Percentiles rank a stretch among this genome's conserved stretches.
Evolutionary conservation across 768 basidiomycete genomes (phyloP).

Genomic region (Gymnopilus dilepis): DNA sequence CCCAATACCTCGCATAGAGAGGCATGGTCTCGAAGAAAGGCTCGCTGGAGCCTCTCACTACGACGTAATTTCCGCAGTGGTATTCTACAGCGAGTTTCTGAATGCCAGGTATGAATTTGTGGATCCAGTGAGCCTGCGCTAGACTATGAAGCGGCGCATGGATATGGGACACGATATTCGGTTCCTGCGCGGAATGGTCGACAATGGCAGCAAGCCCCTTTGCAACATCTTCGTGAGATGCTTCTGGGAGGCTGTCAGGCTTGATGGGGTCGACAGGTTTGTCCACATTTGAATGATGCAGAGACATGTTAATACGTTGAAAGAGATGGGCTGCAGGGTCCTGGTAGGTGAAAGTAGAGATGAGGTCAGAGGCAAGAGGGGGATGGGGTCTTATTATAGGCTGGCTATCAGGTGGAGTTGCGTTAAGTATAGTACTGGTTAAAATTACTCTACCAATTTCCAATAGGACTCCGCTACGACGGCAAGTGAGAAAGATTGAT

Average conservation of each 20-base stretch:
- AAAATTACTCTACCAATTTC: neutral
- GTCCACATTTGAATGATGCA: constrained; percentile 15
- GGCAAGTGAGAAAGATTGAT: no score
- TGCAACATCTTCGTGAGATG: constrained; percentile 36
- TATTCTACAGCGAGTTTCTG: constrained; percentile 55
- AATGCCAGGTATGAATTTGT: constrained; percentile 57
- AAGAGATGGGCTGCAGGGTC: neutral
- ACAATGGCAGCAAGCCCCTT: constrained; percentile 41
- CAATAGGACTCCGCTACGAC: neutral
- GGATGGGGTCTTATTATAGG: constrained; percentile 4
- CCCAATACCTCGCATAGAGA: constrained; percentile 59
- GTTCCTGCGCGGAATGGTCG: constrained; percentile 36
- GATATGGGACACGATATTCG: constrained; percentile 36
- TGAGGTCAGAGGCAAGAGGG: neutral
- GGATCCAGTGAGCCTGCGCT: constrained; percentile 42
- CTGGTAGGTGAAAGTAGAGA: constrained; percentile 1
- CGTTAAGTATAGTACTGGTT: neutral
- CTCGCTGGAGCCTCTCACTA: constrained; percentile 50
- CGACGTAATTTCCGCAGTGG: constrained; percentile 66
- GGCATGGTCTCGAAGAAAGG: constrained; percentile 79
- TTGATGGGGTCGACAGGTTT: constrained; percentile 34
- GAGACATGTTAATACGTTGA: constrained; percentile 7
- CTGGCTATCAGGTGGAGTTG: neutral
- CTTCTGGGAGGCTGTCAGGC: constrained; percentile 42
- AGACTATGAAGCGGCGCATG: constrained; percentile 37